Evolutionary conservation across 495 filamentous ascomycete species (phyloP), one percentile per base, ranked within the genome.

Genomic region (Amphirosellinia nigrospora): DNA sequence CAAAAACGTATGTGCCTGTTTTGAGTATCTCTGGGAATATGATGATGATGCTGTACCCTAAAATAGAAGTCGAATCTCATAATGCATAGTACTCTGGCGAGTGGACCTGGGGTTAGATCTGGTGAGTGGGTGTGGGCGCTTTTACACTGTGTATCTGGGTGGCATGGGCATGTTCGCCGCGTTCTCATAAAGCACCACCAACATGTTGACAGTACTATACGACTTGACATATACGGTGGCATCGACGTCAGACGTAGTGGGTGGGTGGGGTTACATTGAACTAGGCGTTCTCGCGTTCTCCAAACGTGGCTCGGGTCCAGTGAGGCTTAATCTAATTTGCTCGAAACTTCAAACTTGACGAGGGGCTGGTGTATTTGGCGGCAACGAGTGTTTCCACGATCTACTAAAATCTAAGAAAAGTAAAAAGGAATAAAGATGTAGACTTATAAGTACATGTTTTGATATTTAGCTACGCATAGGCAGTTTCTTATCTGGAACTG

Each of bases 51-150:
- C 7, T 67, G 46, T 39, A 28, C 38, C 50, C 32, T 19, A 67
- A 67, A 67, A 67, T 67, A 67, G 64, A 56, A 67, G 23, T n/a
- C 26, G 4, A 45, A 46, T 67, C 23, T 67, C 34, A 23, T 11
- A 39, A 16, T 64, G 61, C 43, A 64, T 46, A 46, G 43, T 30
- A 43, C 34, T 59, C 26, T 21, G 26, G 59, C 50, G 59, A 67
- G 64, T 67, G 64, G 64, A 45, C 64, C 64, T 46, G 64, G 64
- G 64, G 64, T 67, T 67, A 56, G 64, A 67, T 67, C 64, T 58
- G 45, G 64, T 55, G 15, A 48, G 23, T 36, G 41, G 50, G 34
- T 46, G 39, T 46, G 39, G 26, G 38, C 13, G 46, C 23, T 32
- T n/a, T n/a, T n/a, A 1, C 23, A 63, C 39, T 63, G 38, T 45